These are phyloP conservation scores for Fusarium sp. DNA, from an alignment of 2,329 filamentous ascomycete genomes.

Conservation along the genomic window DNA sequence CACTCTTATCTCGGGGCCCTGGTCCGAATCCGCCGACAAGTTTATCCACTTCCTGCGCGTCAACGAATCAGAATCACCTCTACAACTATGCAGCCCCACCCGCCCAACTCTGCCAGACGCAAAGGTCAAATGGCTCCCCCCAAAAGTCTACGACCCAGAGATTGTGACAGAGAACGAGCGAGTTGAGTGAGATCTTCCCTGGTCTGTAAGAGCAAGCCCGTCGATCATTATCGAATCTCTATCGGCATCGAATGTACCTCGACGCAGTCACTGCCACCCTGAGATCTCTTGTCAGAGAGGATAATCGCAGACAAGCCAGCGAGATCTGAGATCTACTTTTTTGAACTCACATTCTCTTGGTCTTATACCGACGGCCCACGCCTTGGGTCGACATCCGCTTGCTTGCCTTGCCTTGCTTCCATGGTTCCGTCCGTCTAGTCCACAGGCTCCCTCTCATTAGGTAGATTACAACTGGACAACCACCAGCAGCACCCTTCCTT, in stretches of 20 bases:
- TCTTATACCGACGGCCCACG: not conserved
- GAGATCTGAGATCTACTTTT: slow-evolving; percentile 17
- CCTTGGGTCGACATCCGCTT: slow-evolving; percentile 17
- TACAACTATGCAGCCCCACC: slow-evolving; percentile 10
- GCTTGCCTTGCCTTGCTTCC: slow-evolving; percentile 21
- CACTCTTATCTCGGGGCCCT: slow-evolving; percentile 24
- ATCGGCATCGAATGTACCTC: not conserved
- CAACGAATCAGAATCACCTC: slow-evolving; percentile 16
- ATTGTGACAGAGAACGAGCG: slow-evolving; percentile 16
- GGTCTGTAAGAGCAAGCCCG: slow-evolving; percentile 31
- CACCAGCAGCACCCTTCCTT: slow-evolving; percentile 20
- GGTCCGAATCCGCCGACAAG: slow-evolving; percentile 17
- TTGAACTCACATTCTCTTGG: not conserved
- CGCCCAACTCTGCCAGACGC: slow-evolving; percentile 13
- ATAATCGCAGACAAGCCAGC: not conserved
- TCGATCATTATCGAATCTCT: slow-evolving; percentile 25
- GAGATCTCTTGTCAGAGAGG: slow-evolving; percentile 4
- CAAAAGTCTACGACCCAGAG: slow-evolving; percentile 23
- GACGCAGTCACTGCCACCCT: not conserved
- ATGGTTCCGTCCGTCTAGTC: slow-evolving; percentile 17
- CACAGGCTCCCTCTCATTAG: slow-evolving; percentile 9
- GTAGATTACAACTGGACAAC: slow-evolving; percentile 25
- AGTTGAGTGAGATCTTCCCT: slow-evolving; percentile 30
- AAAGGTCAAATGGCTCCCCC: slow-evolving; percentile 25
- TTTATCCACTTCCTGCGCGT: not conserved